phyloP scores from a whole-genome alignment of 2,329 filamentous ascomycete species.

The Aureobasidium sp. region DNA sequence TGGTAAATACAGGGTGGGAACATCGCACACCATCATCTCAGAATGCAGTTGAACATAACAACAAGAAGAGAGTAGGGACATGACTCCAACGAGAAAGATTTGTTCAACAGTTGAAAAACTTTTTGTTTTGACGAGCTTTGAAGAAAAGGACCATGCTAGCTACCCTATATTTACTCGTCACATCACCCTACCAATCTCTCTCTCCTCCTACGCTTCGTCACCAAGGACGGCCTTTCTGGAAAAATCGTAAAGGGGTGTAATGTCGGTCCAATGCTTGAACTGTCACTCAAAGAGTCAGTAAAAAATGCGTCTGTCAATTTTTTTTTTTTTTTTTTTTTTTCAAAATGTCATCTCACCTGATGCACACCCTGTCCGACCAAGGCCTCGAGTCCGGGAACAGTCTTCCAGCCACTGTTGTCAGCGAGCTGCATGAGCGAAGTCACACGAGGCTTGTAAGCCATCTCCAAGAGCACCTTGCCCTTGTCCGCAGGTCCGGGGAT shows the following conservation, averaged over 20 bases:
- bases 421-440: slow-evolving; percentile 84
- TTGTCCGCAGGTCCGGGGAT: slow-evolving; percentile 25
- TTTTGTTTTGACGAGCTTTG: no score
- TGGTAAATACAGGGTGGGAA: no score
- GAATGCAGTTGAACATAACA: no score
- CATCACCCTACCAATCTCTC: not conserved
- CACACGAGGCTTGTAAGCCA: slow-evolving; percentile 87
- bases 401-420: slow-evolving; percentile 68
- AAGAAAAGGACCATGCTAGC: no score
- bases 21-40: no score
- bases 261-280: slow-evolving; percentile 71
- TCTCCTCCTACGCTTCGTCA: slow-evolving; percentile 16
- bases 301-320: not conserved
- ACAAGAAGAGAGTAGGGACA: no score
- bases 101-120: no score
- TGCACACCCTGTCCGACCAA: slow-evolving; percentile 77
- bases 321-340: not conserved
- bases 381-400: slow-evolving; percentile 81
- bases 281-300: slow-evolving; percentile 47
- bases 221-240: slow-evolving; percentile 49
- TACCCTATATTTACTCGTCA: no score
- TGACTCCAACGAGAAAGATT: no score
- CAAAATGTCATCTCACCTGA: slow-evolving; percentile 55
- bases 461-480: slow-evolving; percentile 68
- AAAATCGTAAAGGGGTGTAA: slow-evolving; percentile 63